Percentiles rank a stretch among this genome's conserved stretches.
Evolutionary conservation across 75 land plant species (phyloP).

Genomic region (Selaginella moellendorffii): DNA sequence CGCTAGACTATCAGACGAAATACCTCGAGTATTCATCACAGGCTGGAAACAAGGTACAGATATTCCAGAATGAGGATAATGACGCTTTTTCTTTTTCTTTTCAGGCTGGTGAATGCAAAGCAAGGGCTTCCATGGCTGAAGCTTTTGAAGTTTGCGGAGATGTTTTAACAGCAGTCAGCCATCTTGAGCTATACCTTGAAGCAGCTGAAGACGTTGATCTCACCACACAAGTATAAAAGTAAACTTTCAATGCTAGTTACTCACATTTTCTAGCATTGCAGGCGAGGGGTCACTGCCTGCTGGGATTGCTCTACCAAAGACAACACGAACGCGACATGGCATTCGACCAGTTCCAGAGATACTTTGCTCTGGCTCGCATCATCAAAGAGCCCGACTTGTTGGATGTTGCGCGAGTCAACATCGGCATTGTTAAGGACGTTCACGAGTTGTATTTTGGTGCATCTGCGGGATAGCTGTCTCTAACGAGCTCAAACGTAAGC

Average conservation of each 20-base stretch:
- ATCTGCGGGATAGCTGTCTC: neutral
- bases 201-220: conserved; percentile 16
- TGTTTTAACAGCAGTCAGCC: conserved; percentile 1
- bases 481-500: no score
- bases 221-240: conserved; percentile 10
- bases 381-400: conserved; percentile 10
- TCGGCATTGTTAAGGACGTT: conserved; percentile 6
- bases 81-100: no score
- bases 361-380: conserved; percentile 10
- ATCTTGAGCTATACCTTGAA: conserved; percentile 11
- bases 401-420: conserved; percentile 13
- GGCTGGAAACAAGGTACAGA: neutral
- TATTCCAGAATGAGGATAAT: conserved; percentile 1
- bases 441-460: conserved; percentile 1
- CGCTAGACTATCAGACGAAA: conserved; percentile 8
- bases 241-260: neutral
- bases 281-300: conserved; percentile 11
- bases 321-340: conserved; percentile 4
- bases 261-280: conserved; percentile 2
- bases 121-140: conserved; percentile 19
- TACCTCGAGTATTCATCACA: neutral
- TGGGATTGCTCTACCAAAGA: conserved; percentile 15
- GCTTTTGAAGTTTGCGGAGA: conserved; percentile 5
- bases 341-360: conserved; percentile 9
- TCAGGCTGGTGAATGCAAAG: conserved; percentile 25